These are phyloP conservation scores for Ophiobolus disseminans DNA, from an alignment of 2,329 filamentous ascomycete genomes.

Conservation along the genomic window DNA sequence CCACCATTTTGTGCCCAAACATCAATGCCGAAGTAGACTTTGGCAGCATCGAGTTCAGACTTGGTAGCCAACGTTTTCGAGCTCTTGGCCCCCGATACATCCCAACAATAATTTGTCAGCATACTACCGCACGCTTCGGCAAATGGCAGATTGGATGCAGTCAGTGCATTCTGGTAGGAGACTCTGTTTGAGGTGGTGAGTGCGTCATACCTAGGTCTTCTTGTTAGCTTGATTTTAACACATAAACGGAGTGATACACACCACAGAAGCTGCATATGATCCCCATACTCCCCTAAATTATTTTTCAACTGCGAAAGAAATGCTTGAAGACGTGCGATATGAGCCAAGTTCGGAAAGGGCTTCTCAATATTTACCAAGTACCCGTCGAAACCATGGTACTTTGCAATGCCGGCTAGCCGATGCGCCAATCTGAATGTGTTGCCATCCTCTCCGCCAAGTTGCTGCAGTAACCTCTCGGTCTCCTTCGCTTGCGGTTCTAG, in stretches of 20 bases:
- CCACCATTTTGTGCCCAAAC: slow-evolving; percentile 55
- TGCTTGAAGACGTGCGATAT: slow-evolving; percentile 43
- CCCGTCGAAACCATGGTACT: slow-evolving; percentile 55
- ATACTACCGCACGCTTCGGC: slow-evolving; percentile 48
- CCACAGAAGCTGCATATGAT: slow-evolving; percentile 49
- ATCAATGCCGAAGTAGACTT: slow-evolving; percentile 55
- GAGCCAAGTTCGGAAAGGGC: slow-evolving; percentile 45
- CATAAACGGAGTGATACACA: slow-evolving; percentile 26
- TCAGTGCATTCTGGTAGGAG: slow-evolving; percentile 55
- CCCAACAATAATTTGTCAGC: slow-evolving; percentile 58
- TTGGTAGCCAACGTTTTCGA: slow-evolving; percentile 36
- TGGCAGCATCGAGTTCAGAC: slow-evolving; percentile 26
- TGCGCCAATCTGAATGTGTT: slow-evolving; percentile 45
- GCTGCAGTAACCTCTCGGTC: slow-evolving; percentile 39
- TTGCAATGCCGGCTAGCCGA: slow-evolving; percentile 50
- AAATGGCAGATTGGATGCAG: slow-evolving; percentile 48
- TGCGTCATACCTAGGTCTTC: slow-evolving; percentile 53
- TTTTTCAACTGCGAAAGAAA: slow-evolving; percentile 50
- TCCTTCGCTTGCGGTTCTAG: slow-evolving; percentile 51
- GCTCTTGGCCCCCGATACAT: slow-evolving; percentile 27
- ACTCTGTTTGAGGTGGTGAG: slow-evolving; percentile 52
- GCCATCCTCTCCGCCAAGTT: slow-evolving; percentile 6
- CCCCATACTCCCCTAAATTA: slow-evolving; percentile 39
- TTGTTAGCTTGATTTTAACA: too few relatives aligned
- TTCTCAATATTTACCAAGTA: slow-evolving; percentile 58